These are phyloP conservation scores for Tolypocladium tropicale DNA, from an alignment of 2,329 filamentous ascomycete genomes.

Conservation along the genomic window DNA sequence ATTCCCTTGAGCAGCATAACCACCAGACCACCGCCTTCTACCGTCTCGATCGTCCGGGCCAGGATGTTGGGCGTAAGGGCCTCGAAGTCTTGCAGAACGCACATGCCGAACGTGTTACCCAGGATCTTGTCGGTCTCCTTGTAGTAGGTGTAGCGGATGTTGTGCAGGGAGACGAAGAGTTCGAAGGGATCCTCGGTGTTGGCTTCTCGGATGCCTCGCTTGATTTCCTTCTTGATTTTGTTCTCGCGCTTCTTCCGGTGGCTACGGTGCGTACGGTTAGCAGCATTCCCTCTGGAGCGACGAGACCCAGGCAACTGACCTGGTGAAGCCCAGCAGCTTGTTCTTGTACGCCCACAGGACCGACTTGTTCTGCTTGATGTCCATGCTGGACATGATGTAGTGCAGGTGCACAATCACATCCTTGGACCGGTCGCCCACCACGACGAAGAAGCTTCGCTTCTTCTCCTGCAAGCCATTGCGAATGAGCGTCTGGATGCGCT, in stretches of 20 bases:
- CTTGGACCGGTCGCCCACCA: slow-evolving; percentile 85
- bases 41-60: slow-evolving; percentile 90
- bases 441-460: slow-evolving; percentile 95
- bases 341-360: slow-evolving; percentile 99
- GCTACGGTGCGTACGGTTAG: slow-evolving; percentile 26
- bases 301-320: slow-evolving; percentile 24
- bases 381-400: slow-evolving; percentile 82
- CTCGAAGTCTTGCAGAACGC: slow-evolving; percentile 95
- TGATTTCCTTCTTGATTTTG: slow-evolving; percentile 98
- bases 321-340: slow-evolving; percentile 87
- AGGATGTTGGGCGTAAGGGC: slow-evolving; percentile 95
- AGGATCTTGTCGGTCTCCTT: slow-evolving; percentile 99
- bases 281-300: background rate
- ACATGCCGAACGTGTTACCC: slow-evolving; percentile 97
- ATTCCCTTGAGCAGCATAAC: slow-evolving; percentile 89
- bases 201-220: slow-evolving; percentile 82
- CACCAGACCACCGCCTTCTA: slow-evolving; percentile 90
- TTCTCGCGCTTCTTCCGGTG: slow-evolving; percentile 96
- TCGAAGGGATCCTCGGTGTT: slow-evolving; percentile 95
- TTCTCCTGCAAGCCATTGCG: slow-evolving; percentile 89
- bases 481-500: slow-evolving; percentile 83
- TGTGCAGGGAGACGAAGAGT: slow-evolving; percentile 89
- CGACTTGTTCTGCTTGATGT: slow-evolving; percentile 83
- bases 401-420: slow-evolving; percentile 92
- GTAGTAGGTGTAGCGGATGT: slow-evolving; percentile 98